Evolutionary conservation across 1,139 yeast species (phyloP).

Genomic region (Zygosaccharomyces pseudobailii): DNA sequence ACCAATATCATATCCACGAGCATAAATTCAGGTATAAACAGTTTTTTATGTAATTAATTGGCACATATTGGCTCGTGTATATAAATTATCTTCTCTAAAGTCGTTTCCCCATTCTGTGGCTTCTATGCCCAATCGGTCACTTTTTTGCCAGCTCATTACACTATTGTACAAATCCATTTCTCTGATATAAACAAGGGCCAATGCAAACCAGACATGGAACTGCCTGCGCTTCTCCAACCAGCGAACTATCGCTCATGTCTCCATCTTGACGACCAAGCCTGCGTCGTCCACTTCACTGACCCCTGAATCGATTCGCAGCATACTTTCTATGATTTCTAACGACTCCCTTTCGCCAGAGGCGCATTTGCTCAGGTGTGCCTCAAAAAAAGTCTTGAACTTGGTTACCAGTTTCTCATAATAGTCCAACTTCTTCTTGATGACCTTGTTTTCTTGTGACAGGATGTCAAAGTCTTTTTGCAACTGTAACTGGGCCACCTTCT

Average conservation of each 20-base stretch:
- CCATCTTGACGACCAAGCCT: conserved; percentile 24
- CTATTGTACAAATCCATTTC: not conserved
- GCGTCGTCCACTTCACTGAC: conserved; percentile 27
- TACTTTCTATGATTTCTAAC: conserved; percentile 31
- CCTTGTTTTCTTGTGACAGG: conserved; percentile 43
- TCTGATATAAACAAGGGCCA: not conserved
- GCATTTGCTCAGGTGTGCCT: conserved; percentile 28
- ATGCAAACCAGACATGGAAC: not conserved
- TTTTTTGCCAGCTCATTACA: not conserved
- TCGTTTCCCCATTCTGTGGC: not conserved
- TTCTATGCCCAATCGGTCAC: not conserved
- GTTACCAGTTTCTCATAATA: conserved; percentile 32
- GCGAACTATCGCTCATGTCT: conserved; percentile 2
- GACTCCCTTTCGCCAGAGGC: conserved; percentile 23
- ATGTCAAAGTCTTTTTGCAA: conserved; percentile 53
- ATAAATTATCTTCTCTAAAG: too few relatives aligned
- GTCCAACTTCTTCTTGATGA: conserved; percentile 39
- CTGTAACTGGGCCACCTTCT: conserved; percentile 65
- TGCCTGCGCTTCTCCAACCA: not conserved
- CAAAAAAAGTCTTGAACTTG: conserved; percentile 31
- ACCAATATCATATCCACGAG: too few relatives aligned
- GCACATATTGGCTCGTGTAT: too few relatives aligned
- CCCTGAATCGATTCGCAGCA: conserved; percentile 34
- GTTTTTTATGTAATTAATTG: too few relatives aligned
- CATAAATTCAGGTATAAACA: too few relatives aligned